Percentiles rank a stretch among this genome's conserved stretches.
phyloP scores from a whole-genome alignment of 2,329 filamentous ascomycete genomes.

The Sporothrix brasiliensis region DNA sequence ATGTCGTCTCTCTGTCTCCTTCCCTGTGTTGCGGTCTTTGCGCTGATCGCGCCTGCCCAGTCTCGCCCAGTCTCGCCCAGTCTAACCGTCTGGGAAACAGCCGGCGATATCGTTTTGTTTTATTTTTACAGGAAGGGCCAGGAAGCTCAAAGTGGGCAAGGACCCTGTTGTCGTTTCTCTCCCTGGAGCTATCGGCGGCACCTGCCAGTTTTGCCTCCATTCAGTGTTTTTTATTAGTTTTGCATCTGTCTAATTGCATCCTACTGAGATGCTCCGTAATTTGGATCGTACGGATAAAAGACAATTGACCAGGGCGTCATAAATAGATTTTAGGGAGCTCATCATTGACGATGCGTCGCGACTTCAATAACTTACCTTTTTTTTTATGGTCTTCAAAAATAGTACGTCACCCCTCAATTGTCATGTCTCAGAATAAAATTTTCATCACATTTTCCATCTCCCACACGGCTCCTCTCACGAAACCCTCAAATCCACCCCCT shows the following conservation, averaged over 20 bases:
- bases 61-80: constrained; percentile 17
- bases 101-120: constrained; percentile 8
- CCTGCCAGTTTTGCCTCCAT: not conserved
- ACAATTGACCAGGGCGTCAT: not conserved
- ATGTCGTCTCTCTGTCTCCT: not conserved
- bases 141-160: not conserved
- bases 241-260: constrained; percentile 28
- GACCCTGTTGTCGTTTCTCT: constrained; percentile 8
- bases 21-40: constrained; percentile 18
- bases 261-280: constrained; percentile 14
- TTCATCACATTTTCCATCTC: not conserved
- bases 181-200: not conserved
- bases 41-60: constrained; percentile 22
- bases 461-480: constrained; percentile 16
- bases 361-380: constrained; percentile 1
- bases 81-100: constrained; percentile 27
- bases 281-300: constrained; percentile 13
- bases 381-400: too few relatives aligned
- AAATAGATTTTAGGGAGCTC: too few relatives aligned
- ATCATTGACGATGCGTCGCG: not conserved
- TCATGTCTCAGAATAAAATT: constrained; percentile 1
- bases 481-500: constrained; percentile 33
- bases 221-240: not conserved
- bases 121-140: constrained; percentile 1
- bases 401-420: constrained; percentile 27